Base-by-base conservation (phyloP, 257 asterid species). In the Lavandula angustifolia region DNA sequence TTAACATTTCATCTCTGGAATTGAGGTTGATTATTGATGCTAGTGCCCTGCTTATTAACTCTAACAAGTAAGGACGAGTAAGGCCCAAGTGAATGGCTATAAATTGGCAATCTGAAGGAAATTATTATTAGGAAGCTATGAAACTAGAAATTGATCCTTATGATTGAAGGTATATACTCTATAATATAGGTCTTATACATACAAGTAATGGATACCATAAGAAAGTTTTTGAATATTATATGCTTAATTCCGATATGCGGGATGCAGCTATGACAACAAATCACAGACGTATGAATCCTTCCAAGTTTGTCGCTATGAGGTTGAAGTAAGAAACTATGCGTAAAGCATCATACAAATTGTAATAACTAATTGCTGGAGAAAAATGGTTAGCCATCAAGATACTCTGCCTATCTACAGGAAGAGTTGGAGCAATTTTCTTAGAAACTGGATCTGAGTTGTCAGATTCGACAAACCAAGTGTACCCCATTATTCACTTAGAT, bases 1-100 rank as follows among this genome's bases (percentile, higher is more conserved):
- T 22, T 22, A 22, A 0, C 27, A 22, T 72, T 59, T 62, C 35
- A 3, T 57, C 40, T 43, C 14, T 57, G 33, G 49, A 17, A 14
- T 46, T n/a, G 41, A 17, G 69, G 68, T 48, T 72, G 43, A 42
- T 44, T n/a, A 10, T 64, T 63, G 32, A 8, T 32, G 47, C 4
- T 17, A 38, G 7, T 35, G 10, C 13, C 32, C 0, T 51, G 35
- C 10, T 34, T 48, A 22, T 51, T 51, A 43, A 18, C 22, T 7
- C 5, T 33, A 4, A 8, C 4, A 14, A 64, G 40, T 17, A 38
- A 12, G 61, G 14, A 29, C 46, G 38, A 49, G 42, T 34, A 7
- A 13, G 31, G 34, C 35, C 4, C 62, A 7, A 34, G 44, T 55
- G 62, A 29, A 31, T 54, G 18, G 22, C 27, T 31, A 32, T 3